Evolutionary conservation across 73 alveolate species (phyloP), one percentile per base, ranked within the genome.

Genomic region (Stentor coeruleus): DNA sequence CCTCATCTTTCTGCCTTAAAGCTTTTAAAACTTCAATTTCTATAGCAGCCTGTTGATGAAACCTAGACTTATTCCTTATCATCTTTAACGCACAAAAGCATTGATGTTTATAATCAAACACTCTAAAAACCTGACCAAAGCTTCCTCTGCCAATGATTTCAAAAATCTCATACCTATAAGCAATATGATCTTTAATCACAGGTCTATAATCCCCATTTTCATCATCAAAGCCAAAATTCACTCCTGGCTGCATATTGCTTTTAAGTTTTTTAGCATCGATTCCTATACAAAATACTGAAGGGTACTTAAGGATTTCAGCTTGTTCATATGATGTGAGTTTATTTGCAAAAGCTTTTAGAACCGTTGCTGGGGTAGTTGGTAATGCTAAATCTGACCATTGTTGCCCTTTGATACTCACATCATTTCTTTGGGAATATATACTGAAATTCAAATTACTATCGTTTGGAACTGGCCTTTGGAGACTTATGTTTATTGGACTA

Each of bases 101-200:
- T 35, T 90, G 87, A 20, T 82, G 74, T 72, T 91, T 86, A 66
- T 95, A 93, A 88, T 96, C 99, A 84, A 72, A 84, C 20, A 94
- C 93, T 88, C 92, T 96, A 58, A 87, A 66, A 11, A 95, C 98
- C 39, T 77, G 85, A 15, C 99, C 99, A 86, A 93, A 96, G 3
- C 98, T 85, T 0, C 99, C 99, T 81, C 92, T 91, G 41, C 99
- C 99, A 49, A 95, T 59, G 49, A 80, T 83, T 75, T 95, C 92
- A 11, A 96, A 55, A 39, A 96, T 82, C 80, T 96, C 98, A 91
- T 85, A 95, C 75, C 98, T 81, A 77, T 96, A 94, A 74, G 91
- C 76, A 57, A 96, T 85, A 77, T 91, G 93, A 75, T 96, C 99
- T 42, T 89, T 89, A 28, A 74, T 36, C 85, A 82, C 85, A 39